phyloP scores from a whole-genome alignment of 2,329 filamentous ascomycete genomes.

The Aspergillus versicolor region DNA sequence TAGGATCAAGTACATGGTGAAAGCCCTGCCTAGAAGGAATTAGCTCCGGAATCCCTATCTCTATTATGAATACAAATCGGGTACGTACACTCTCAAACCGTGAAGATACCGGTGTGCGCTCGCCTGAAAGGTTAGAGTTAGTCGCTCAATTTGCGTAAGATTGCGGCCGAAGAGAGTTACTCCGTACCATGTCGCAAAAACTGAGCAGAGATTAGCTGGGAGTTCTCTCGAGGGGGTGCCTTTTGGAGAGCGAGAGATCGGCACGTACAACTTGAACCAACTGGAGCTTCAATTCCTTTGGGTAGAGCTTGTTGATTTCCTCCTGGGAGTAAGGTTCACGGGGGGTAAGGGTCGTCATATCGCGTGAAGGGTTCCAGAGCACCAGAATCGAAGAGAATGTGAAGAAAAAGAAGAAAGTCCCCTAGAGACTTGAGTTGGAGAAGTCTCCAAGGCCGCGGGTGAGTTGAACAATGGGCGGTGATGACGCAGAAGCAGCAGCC shows the following conservation, averaged over 20 bases:
- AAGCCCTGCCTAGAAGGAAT: slow-evolving; percentile 46
- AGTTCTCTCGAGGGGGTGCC: background rate
- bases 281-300: slow-evolving; percentile 73
- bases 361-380: background rate
- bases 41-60: slow-evolving; percentile 17
- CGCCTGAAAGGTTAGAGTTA: slow-evolving; percentile 43
- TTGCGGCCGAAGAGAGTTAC: background rate
- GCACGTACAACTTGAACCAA: slow-evolving; percentile 75
- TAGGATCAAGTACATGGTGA: slow-evolving; percentile 42
- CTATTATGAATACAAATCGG: background rate
- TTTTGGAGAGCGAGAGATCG: background rate
- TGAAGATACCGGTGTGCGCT: slow-evolving; percentile 81
- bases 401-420: background rate
- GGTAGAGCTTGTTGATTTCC: slow-evolving; percentile 81
- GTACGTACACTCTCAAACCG: slow-evolving; percentile 72
- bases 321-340: slow-evolving; percentile 74
- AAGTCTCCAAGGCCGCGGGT: background rate
- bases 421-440: background rate
- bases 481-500: slow-evolving; percentile 16
- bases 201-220: slow-evolving; percentile 28
- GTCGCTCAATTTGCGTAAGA: background rate
- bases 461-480: slow-evolving; percentile 8
- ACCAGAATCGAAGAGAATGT: background rate
- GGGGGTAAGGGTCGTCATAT: slow-evolving; percentile 77
- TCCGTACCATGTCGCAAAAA: slow-evolving; percentile 71